Evolutionary conservation across 208 protist genomes (phyloP), one percentile per base, ranked within the genome.

Genomic region (Leishmania lainsoni): DNA sequence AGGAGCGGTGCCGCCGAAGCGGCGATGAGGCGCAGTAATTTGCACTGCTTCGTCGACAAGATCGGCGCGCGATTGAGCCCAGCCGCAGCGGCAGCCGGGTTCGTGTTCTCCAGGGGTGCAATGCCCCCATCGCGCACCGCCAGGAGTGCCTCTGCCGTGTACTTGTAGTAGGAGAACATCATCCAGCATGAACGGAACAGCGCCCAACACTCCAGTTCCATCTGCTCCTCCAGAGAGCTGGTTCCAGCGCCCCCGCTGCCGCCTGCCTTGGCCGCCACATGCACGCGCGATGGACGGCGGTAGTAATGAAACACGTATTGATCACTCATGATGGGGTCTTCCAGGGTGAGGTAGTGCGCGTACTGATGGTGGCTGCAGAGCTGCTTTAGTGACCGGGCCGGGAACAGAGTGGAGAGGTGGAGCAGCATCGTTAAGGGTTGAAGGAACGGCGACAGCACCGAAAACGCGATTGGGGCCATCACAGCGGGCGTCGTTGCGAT

Each of bases 121-220:
- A 81, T 17, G n/a, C 66, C 61, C 22, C 77, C 81, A 63, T 76
- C 65, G 71, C 65, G 73, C 66, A 56, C 78, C 75, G 73, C 76
- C 20, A 87, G 35, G 1, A 95, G 76, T 72, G 91, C 86, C 73
- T 95, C 90, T 26, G 73, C 75, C 22, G 90, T 92, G 76, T 94
- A 92, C 51, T 89, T 87, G 85, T 97, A 97, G 87, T 94, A 90
- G 35, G 89, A 88, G 22, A 95, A 73, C 86, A 97, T 89, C 72
- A 97, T 80, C 94, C 94, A 97, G 51, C 81, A 94, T 10, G 92
- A 89, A 76, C 92, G 94, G 83, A 97, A 93, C 61, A 88, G 82
- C 5, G 79, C 72, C 74, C 89, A 80, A 20, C 83, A 78, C 75
- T 87, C 79, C 48, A 75, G 63, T 29, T 83, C 79, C 80, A 82